Conservation (phyloP, 352 stramenopile genomes). For the Globisporangium alternatum region DNA sequence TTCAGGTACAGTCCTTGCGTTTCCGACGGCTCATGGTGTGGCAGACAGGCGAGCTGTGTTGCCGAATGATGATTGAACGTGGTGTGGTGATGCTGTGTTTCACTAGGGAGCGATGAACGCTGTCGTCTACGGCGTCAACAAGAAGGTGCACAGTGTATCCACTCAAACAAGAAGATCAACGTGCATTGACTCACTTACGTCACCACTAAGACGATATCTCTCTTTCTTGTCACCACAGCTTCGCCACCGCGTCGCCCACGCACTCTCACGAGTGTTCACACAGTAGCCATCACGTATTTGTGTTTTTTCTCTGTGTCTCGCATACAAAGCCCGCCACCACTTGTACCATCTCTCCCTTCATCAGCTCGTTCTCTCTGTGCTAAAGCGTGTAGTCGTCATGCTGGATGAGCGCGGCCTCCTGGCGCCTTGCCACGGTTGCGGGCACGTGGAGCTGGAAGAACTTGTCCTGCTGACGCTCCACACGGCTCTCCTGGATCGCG, state of each 20-base stretch:
- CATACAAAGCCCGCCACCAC: not conserved
- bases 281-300: not conserved
- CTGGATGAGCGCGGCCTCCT: conserved; percentile 31
- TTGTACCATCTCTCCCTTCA: not conserved
- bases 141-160: conserved; percentile 30
- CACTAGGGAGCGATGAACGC: conserved; percentile 58
- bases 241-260: conserved; percentile 11
- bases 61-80: too few relatives aligned
- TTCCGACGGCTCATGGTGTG: too few relatives aligned
- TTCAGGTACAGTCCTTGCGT: conserved; percentile 39
- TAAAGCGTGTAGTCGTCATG: conserved; percentile 26
- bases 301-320: not conserved
- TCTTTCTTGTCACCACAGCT: conserved; percentile 7
- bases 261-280: not conserved
- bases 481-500: conserved; percentile 84
- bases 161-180: not conserved
- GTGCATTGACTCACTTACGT: not conserved
- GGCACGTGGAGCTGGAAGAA: conserved; percentile 48
- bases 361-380: not conserved
- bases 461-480: conserved; percentile 46
- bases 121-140: conserved; percentile 58
- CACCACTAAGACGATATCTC: not conserved
- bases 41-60: too few relatives aligned
- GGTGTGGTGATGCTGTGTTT: not conserved
- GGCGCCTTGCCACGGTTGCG: conserved; percentile 33